These are phyloP conservation scores for Pseudoturritis turrita DNA, from an alignment of 345 rosid species.

Conservation along the genomic window DNA sequence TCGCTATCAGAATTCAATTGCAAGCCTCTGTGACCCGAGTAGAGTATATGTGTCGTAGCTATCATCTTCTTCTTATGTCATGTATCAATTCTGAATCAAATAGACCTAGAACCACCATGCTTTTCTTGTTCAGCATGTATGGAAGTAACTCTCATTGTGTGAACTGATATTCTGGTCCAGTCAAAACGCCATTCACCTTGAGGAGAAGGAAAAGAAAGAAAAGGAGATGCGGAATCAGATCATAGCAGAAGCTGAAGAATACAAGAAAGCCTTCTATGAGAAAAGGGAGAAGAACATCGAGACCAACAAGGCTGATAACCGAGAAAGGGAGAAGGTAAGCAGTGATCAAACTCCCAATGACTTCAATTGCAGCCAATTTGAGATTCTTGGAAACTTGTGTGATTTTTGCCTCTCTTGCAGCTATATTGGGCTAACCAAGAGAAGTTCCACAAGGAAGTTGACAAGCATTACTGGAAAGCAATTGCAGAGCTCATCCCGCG, in stretches of 20 bases:
- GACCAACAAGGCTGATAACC: conserved; percentile 68
- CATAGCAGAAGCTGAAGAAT: conserved; percentile 83
- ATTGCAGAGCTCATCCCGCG: conserved; percentile 87
- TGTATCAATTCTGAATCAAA: background rate
- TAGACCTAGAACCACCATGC: background rate
- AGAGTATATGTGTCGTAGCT: background rate
- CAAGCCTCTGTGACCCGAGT: background rate
- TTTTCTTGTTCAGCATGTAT: background rate
- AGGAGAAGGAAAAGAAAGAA: conserved; percentile 94
- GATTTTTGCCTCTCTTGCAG: conserved; percentile 35
- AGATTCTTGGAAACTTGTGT: background rate
- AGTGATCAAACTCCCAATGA: background rate
- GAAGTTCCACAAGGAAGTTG: conserved; percentile 91
- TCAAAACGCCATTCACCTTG: conserved; percentile 73
- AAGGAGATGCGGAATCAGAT: conserved; percentile 90
- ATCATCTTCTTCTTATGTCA: background rate
- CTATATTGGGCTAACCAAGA: conserved; percentile 78
- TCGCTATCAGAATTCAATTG: background rate
- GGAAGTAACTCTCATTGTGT: background rate
- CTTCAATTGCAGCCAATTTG: background rate
- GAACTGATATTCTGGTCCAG: conserved; percentile 36
- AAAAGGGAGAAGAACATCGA: conserved; percentile 65
- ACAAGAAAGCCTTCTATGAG: conserved; percentile 71
- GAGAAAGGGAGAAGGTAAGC: conserved; percentile 88
- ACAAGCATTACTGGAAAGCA: conserved; percentile 89